These are phyloP conservation scores for Apiospora hydei DNA, from an alignment of 2,329 filamentous ascomycete species.

Conservation along the genomic window DNA sequence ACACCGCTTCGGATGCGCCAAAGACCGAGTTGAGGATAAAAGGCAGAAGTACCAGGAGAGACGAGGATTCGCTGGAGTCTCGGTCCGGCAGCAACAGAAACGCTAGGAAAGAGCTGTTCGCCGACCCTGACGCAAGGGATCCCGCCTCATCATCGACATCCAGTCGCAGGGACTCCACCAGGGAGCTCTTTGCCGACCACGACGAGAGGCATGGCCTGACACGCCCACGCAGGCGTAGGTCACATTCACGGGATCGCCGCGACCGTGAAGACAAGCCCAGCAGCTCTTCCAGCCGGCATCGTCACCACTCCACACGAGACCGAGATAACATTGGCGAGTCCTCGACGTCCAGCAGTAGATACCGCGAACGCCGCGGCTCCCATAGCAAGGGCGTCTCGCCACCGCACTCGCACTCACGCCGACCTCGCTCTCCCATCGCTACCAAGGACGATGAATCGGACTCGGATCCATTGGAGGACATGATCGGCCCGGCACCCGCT, in stretches of 20 bases:
- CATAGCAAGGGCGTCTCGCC: background rate
- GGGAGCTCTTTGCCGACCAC: constrained; percentile 30
- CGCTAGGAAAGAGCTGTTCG: constrained; percentile 35
- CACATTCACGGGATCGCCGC: constrained; percentile 3
- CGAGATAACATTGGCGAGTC: constrained; percentile 23
- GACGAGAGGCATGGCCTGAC: constrained; percentile 28
- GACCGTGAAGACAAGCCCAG: constrained; percentile 20
- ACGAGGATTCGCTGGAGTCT: constrained; percentile 29
- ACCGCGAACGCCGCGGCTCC: constrained; percentile 25
- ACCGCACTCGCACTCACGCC: constrained; percentile 11
- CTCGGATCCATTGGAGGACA: constrained; percentile 77
- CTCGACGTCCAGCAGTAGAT: constrained; percentile 9
- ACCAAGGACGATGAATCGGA: constrained; percentile 43
- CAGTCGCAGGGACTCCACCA: constrained; percentile 35
- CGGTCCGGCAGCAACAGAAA: constrained; percentile 34
- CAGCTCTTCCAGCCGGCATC: constrained; percentile 23
- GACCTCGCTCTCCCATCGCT: constrained; percentile 30
- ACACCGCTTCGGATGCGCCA: background rate
- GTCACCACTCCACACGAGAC: constrained; percentile 31
- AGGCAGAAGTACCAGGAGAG: constrained; percentile 25
- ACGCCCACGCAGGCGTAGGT: constrained; percentile 19
- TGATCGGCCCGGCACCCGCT: constrained; percentile 77
- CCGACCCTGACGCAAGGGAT: constrained; percentile 25
- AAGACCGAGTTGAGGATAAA: constrained; percentile 26
- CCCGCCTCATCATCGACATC: constrained; percentile 22